Conservation (phyloP, 2,329 filamentous ascomycete genomes). For the Phoma herbarum region DNA sequence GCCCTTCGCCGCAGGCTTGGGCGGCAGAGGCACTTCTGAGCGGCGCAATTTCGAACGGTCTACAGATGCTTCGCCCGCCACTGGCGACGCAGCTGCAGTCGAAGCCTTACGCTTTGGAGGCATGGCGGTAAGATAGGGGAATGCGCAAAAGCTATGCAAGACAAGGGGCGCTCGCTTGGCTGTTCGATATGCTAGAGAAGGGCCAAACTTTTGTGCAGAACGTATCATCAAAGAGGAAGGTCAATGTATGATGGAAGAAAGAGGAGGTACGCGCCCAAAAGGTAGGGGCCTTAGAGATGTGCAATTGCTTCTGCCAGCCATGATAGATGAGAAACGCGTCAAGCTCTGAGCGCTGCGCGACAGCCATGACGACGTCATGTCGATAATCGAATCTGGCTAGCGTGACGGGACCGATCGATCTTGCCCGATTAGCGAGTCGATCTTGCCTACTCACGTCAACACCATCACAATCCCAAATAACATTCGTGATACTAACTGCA, state of each 20-base stretch:
- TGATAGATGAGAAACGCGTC: constrained; percentile 32
- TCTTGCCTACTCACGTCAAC: constrained; percentile 2
- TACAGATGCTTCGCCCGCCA: constrained; percentile 17
- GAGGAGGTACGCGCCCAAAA: constrained; percentile 6
- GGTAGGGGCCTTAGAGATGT: constrained; percentile 11
- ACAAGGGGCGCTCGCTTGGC: constrained; percentile 26
- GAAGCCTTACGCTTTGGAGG: constrained; percentile 45
- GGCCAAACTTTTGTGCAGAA: constrained; percentile 30
- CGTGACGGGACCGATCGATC: constrained; percentile 19
- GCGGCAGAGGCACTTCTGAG: constrained; percentile 37
- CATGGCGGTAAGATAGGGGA: constrained; percentile 30
- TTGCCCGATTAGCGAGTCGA: constrained; percentile 25
- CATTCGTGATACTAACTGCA: not conserved
- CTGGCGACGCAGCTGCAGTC: constrained; percentile 30
- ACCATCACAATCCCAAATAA: not conserved
- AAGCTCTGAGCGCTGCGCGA: constrained; percentile 26
- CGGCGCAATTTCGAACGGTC: constrained; percentile 31
- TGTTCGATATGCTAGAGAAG: constrained; percentile 32
- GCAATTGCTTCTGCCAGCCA: constrained; percentile 22
- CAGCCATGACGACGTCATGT: constrained; percentile 31
- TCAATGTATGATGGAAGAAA: constrained; percentile 14
- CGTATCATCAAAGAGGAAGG: constrained; percentile 41
- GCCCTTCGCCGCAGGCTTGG: constrained; percentile 24
- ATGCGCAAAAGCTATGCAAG: constrained; percentile 19
- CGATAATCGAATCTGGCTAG: constrained; percentile 20